These are phyloP conservation scores for Chenopodium suecicum DNA, from an alignment of 148 eudicot genomes.

Conservation along the genomic window DNA sequence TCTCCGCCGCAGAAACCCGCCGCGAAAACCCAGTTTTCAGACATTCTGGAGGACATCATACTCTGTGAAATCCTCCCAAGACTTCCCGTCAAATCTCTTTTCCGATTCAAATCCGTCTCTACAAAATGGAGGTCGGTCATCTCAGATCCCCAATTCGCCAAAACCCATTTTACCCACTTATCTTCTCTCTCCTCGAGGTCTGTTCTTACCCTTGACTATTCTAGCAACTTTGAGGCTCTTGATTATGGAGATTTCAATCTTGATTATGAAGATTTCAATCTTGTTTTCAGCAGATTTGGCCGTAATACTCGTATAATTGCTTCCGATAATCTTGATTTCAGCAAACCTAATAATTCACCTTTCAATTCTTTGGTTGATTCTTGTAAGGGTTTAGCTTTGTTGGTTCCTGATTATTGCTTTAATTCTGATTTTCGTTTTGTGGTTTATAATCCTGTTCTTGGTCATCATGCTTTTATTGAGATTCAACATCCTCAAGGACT, in stretches of 20 bases:
- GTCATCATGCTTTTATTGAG: not conserved
- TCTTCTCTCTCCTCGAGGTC: not conserved
- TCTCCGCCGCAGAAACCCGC: no score
- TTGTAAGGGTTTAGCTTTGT: not conserved
- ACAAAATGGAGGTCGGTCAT: not conserved
- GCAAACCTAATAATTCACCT: no score
- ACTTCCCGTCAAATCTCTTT: not conserved
- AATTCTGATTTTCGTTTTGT: not conserved
- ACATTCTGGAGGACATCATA: not conserved
- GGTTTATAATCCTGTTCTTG: slow-evolving; percentile 1
- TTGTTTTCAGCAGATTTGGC: no score
- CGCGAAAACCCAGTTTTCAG: not conserved
- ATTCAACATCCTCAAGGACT: not conserved
- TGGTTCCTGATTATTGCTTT: not conserved
- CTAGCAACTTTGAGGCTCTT: no score
- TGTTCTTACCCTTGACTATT: not conserved
- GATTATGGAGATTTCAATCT: no score
- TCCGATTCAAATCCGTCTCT: not conserved
- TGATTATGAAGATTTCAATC: no score
- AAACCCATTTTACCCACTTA: not conserved
- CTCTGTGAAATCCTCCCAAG: not conserved
- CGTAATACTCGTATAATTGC: no score
- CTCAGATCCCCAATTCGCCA: not conserved
- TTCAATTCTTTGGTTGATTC: no score
- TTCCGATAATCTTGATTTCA: no score